phyloP scores from a whole-genome alignment of 192 early-diverging fungal species.

The Coemansia sp. region DNA sequence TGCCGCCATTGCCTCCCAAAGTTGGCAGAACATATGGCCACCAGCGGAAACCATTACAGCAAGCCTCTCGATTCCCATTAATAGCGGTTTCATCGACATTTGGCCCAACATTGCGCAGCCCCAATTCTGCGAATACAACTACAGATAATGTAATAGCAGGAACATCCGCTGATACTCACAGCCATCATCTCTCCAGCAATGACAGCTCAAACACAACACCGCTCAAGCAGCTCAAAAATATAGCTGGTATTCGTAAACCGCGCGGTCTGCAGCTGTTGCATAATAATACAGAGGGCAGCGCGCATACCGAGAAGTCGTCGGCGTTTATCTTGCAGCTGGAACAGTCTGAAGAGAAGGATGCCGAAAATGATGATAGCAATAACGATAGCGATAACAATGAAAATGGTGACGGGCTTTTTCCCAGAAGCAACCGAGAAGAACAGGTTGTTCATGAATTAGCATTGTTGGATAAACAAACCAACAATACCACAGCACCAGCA shows the following conservation, averaged over 20 bases:
- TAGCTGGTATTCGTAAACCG: background rate
- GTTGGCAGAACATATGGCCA: slow-evolving; percentile 21
- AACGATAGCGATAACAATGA: background rate
- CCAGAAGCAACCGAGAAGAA: too few species aligned
- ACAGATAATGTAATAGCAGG: too few species aligned
- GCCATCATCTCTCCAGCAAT: too few species aligned
- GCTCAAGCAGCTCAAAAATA: background rate
- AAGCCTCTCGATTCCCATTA: background rate
- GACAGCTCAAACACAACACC: too few species aligned
- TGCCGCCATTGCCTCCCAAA: slow-evolving; percentile 41
- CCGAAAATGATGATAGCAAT: background rate
- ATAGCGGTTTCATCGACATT: background rate
- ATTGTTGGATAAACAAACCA: too few species aligned
- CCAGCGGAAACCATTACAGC: slow-evolving; percentile 6
- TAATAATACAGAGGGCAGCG: background rate
- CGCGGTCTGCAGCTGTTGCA: background rate
- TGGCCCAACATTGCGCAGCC: background rate
- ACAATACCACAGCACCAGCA: too few species aligned
- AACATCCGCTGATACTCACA: too few species aligned
- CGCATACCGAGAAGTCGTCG: background rate
- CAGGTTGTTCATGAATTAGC: too few species aligned
- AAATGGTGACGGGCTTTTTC: too few species aligned
- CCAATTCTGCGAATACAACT: too few species aligned
- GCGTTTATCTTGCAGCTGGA: background rate
- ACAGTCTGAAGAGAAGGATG: background rate